phyloP scores from a whole-genome alignment of 495 filamentous ascomycete genomes.

The Penicillium alfredii region DNA sequence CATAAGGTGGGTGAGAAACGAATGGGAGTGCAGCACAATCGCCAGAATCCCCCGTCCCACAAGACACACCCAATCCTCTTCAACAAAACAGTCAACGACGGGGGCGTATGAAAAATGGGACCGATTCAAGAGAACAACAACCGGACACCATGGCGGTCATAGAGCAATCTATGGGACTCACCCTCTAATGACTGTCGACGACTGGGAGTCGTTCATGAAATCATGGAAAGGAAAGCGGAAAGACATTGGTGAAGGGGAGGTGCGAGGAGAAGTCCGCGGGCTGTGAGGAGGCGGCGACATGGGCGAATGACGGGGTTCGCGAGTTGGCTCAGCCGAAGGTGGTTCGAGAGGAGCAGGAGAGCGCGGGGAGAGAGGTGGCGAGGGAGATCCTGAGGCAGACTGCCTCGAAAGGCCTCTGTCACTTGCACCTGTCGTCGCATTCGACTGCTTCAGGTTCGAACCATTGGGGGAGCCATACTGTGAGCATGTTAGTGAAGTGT shows the following conservation, averaged over 20 bases:
- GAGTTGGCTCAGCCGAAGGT: slow-evolving; percentile 8
- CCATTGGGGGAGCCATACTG: slow-evolving; percentile 45
- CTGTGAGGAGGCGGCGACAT: slow-evolving; percentile 15
- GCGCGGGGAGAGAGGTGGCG: slow-evolving; percentile 21
- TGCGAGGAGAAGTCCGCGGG: slow-evolving; percentile 23
- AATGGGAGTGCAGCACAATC: slow-evolving; percentile 8
- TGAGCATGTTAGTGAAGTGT: slow-evolving; percentile 10
- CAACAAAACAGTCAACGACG: slow-evolving; percentile 17
- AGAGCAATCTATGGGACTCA: slow-evolving; percentile 21
- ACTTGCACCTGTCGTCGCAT: slow-evolving; percentile 11
- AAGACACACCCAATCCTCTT: slow-evolving; percentile 18
- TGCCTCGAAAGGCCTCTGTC: slow-evolving; percentile 11
- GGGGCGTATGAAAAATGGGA: slow-evolving; percentile 4
- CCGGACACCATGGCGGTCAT: slow-evolving; percentile 11
- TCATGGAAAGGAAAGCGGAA: slow-evolving; percentile 39
- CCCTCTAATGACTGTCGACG: slow-evolving; percentile 43
- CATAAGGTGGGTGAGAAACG: slow-evolving; percentile 12
- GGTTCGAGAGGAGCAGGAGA: slow-evolving; percentile 19
- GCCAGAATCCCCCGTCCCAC: slow-evolving; percentile 5
- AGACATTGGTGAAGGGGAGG: slow-evolving; percentile 32
- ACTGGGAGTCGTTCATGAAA: slow-evolving; percentile 41
- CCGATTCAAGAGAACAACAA: slow-evolving; percentile 9
- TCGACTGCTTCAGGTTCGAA: slow-evolving; percentile 9
- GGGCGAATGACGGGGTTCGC: slow-evolving; percentile 12
- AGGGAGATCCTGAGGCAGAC: slow-evolving; percentile 12